These are phyloP conservation scores for Phytopythium aichiense DNA, from an alignment of 352 stramenopile genomes.

Conservation along the genomic window DNA sequence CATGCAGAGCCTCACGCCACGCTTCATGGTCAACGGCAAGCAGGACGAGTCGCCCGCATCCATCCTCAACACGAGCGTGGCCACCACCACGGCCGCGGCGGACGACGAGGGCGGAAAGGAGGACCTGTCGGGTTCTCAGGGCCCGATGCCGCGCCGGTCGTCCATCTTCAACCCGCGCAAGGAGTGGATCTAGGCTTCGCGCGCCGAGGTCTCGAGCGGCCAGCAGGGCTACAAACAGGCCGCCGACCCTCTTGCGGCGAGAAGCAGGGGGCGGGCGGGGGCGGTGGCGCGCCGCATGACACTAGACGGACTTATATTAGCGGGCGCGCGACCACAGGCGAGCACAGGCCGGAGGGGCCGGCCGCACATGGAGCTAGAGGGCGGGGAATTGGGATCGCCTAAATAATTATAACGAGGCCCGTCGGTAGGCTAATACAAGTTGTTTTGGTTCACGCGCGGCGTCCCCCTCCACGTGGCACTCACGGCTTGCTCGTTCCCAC, in stretches of 20 bases:
- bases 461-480: neutral
- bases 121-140: slow-evolving; percentile 7
- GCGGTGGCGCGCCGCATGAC: slow-evolving; percentile 9
- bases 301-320: slow-evolving; percentile 18
- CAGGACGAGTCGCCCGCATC: slow-evolving; percentile 19
- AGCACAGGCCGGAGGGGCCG: neutral
- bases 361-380: slow-evolving; percentile 9
- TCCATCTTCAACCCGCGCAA: slow-evolving; percentile 40
- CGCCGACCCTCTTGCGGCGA: slow-evolving; percentile 7
- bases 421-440: slow-evolving; percentile 34
- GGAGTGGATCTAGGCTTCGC: slow-evolving; percentile 29
- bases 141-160: slow-evolving; percentile 18
- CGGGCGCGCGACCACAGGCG: neutral
- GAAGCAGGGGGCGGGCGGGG: slow-evolving; percentile 12
- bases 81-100: slow-evolving; percentile 12
- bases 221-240: neutral
- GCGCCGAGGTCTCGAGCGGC: neutral
- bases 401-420: slow-evolving; percentile 31
- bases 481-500: neutral
- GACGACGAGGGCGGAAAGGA: slow-evolving; percentile 4
- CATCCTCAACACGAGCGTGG: slow-evolving; percentile 16
- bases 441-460: neutral
- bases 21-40: slow-evolving; percentile 19
- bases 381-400: slow-evolving; percentile 28
- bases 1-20: slow-evolving; percentile 30